Percentiles rank a stretch among this genome's conserved stretches.
phyloP scores from a whole-genome alignment of 306 rosid genomes.

The Bauhinia variegata region DNA sequence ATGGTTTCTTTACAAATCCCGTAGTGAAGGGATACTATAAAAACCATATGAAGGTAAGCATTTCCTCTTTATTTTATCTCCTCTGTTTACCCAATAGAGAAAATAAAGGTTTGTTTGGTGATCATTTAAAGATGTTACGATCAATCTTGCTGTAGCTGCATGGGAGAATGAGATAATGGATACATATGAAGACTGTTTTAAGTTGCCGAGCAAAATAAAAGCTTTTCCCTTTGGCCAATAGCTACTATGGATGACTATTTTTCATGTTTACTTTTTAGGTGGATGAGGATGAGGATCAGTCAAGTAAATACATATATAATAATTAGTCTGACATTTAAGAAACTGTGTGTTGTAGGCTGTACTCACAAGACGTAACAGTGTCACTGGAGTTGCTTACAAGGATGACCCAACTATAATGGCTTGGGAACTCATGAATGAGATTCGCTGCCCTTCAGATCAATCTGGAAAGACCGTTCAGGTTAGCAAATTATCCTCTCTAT shows the following conservation, averaged over 20 bases:
- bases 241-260: background rate
- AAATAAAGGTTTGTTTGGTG: too few species aligned
- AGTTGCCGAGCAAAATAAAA: background rate
- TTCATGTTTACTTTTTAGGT: background rate
- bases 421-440: conserved; percentile 97
- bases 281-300: too few species aligned
- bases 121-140: background rate
- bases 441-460: conserved; percentile 73
- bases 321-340: background rate
- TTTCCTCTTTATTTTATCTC: background rate
- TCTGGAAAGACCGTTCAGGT: conserved; percentile 87
- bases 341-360: conserved; percentile 47
- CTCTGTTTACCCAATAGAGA: too few species aligned
- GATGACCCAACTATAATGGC: conserved; percentile 95
- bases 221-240: too few species aligned
- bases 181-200: background rate
- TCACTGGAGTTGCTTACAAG: conserved; percentile 78
- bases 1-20: conserved; percentile 80
- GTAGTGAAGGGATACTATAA: conserved; percentile 70
- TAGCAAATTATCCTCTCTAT: too few species aligned
- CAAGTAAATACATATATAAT: too few species aligned
- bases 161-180: background rate
- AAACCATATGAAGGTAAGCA: conserved; percentile 75
- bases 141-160: background rate
- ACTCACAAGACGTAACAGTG: conserved; percentile 71